Evolutionary conservation across 2,329 filamentous ascomycete genomes (phyloP).

Genomic region (Colletotrichum orbiculare): DNA sequence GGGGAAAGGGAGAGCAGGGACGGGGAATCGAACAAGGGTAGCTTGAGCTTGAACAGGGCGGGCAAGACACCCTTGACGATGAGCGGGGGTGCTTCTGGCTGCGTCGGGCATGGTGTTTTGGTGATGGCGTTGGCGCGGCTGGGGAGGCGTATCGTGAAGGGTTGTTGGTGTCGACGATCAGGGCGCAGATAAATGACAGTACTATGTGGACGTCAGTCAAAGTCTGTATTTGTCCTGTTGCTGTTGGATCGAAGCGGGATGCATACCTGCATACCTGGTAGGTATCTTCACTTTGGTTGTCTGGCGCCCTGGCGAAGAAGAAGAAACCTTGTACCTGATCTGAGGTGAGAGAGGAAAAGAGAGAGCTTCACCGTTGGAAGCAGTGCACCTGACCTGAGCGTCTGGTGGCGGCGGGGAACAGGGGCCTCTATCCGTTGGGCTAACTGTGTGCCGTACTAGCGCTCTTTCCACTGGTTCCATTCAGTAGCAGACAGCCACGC

Average conservation of each 20-base stretch:
- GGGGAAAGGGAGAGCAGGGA: not conserved
- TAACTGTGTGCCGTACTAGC: not conserved
- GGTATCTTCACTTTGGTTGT: no score
- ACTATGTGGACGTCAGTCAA: not conserved
- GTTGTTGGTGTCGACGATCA: slow-evolving; percentile 14
- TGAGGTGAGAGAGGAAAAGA: no score
- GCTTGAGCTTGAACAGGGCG: not conserved
- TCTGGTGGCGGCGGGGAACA: not conserved
- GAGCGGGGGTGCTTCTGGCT: slow-evolving; percentile 1
- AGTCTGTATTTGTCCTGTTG: not conserved
- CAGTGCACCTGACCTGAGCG: no score
- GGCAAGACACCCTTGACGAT: slow-evolving; percentile 17
- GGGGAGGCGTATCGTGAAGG: not conserved
- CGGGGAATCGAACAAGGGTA: not conserved
- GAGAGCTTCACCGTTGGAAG: no score
- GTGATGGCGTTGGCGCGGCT: slow-evolving; percentile 1
- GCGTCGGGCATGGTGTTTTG: not conserved
- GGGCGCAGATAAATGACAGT: not conserved
- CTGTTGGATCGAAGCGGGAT: not conserved
- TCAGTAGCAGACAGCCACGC: no score
- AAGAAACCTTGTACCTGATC: no score
- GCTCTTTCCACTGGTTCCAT: no score
- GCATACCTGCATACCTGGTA: not conserved
- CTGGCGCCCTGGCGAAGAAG: no score
- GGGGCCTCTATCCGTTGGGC: not conserved